Conservation (phyloP, 1,284 basidiomycete genomes). For the Albatrellus sp. region DNA sequence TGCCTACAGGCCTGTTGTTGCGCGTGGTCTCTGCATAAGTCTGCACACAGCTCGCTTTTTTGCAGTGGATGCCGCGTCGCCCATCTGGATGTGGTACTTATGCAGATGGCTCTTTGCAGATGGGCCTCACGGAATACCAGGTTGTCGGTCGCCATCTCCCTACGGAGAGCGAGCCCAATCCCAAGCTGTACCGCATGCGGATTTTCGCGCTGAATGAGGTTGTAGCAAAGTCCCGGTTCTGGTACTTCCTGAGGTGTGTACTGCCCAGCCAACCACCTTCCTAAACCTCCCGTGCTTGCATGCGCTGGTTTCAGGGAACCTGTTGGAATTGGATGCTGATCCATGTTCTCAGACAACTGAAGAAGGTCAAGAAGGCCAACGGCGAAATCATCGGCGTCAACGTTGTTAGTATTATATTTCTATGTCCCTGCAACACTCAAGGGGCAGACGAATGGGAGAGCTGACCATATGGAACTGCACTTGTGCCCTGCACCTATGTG, state of each 20-base stretch:
- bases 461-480: not conserved
- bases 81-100: constrained; percentile 8
- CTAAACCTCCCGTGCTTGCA: not conserved
- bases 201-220: constrained; percentile 99
- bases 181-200: constrained; percentile 99
- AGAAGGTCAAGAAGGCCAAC: constrained; percentile 99
- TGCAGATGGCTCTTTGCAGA: constrained; percentile 17
- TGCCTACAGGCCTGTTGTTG: too few relatives aligned
- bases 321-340: not conserved
- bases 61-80: constrained; percentile 6
- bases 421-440: constrained; percentile 66
- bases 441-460: constrained; percentile 69
- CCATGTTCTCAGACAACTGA: constrained; percentile 58
- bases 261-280: not conserved
- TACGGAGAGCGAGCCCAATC: constrained; percentile 84
- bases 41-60: not conserved
- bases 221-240: constrained; percentile 98
- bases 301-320: not conserved
- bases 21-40: not conserved
- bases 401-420: constrained; percentile 62
- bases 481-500: too few relatives aligned
- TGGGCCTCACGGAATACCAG: constrained; percentile 74
- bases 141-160: constrained; percentile 97
- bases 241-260: constrained; percentile 89
- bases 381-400: constrained; percentile 99